Evolutionary conservation across 305 asterid species (phyloP).

Genomic region (Fraxinus latifolia): DNA sequence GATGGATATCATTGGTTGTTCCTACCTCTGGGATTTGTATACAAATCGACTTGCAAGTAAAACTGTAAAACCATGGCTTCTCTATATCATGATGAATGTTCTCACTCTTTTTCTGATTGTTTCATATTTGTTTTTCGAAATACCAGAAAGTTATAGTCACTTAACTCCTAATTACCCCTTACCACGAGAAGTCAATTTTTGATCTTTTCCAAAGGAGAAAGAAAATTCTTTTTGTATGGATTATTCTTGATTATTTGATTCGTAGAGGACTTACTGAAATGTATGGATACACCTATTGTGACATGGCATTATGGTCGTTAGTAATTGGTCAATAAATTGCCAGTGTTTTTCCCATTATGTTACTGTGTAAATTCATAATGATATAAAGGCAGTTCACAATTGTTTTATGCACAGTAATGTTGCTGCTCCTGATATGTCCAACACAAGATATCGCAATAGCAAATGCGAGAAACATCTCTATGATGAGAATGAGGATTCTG

Average conservation of each 20-base stretch:
- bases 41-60: background rate
- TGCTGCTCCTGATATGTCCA: slow-evolving; percentile 41
- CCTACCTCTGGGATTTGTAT: background rate
- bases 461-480: slow-evolving; percentile 46
- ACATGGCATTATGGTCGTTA: background rate
- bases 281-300: slow-evolving; percentile 2
- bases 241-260: background rate
- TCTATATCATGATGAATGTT: background rate
- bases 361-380: background rate
- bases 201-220: background rate
- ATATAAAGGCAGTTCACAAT: slow-evolving; percentile 7
- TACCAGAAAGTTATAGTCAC: background rate
- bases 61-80: background rate
- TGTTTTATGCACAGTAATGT: slow-evolving; percentile 43
- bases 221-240: background rate
- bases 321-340: slow-evolving; percentile 1
- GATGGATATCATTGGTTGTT: slow-evolving; percentile 11
- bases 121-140: background rate
- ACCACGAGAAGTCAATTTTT: background rate
- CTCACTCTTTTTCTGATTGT: background rate
- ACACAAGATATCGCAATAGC: slow-evolving; percentile 31
- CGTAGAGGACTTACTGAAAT: background rate
- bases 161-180: background rate
- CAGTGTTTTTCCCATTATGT: background rate
- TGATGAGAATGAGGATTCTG: slow-evolving; percentile 55